Conservation (phyloP, 2,329 filamentous ascomycete genomes). For the Thyridium curvatum region DNA sequence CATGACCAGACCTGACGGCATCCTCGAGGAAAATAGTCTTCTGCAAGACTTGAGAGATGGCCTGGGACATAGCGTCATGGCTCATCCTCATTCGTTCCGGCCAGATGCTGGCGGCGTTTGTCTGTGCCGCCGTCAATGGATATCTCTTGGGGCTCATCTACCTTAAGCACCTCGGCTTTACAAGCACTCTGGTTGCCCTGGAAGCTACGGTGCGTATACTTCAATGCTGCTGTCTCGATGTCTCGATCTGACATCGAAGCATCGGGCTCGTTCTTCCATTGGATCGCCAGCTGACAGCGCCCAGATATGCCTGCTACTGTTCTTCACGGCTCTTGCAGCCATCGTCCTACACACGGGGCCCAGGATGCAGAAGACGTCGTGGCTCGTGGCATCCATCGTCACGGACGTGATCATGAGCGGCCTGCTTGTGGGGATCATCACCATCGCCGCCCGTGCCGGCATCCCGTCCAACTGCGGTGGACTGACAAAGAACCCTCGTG, state of each 20-base stretch:
- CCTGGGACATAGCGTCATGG: constrained; percentile 24
- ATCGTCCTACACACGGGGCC: constrained; percentile 21
- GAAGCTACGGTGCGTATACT: constrained; percentile 25
- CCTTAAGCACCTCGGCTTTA: constrained; percentile 15
- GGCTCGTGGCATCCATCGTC: constrained; percentile 19
- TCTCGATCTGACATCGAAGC: background rate
- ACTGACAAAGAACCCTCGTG: constrained; percentile 12
- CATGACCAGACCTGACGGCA: background rate
- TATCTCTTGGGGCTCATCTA: constrained; percentile 24
- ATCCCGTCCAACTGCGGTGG: constrained; percentile 26
- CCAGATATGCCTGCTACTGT: background rate
- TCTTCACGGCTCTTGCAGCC: constrained; percentile 16
- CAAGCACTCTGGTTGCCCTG: constrained; percentile 19
- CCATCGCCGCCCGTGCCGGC: constrained; percentile 23
- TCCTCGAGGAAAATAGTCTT: background rate
- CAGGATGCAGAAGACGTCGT: constrained; percentile 13
- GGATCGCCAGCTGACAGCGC: background rate
- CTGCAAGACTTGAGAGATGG: constrained; percentile 8
- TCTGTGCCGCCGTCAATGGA: constrained; percentile 24
- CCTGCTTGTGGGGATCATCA: constrained; percentile 22
- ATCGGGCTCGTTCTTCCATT: background rate
- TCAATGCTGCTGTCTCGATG: background rate
- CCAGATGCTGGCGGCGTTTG: constrained; percentile 22
- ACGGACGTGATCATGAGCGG: constrained; percentile 22
- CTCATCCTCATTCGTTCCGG: constrained; percentile 21